Evolutionary conservation across 768 basidiomycete genomes (phyloP), one percentile per base, ranked within the genome.

Genomic region (Pulveroboletus sp.): DNA sequence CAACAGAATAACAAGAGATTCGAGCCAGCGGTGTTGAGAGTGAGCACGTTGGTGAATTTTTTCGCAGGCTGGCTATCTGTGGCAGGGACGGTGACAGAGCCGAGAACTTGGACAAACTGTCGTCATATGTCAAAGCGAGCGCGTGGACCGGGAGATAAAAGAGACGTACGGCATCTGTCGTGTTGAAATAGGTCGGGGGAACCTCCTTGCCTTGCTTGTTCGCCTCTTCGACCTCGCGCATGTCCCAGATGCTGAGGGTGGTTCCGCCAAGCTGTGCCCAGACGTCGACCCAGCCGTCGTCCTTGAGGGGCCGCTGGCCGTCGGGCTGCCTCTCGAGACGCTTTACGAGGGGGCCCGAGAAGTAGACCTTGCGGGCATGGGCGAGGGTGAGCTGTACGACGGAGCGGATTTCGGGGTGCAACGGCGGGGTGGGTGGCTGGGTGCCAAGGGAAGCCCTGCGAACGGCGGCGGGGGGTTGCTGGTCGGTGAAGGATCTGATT

Each of bases 221-320:
- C 2, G 92, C 92, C 63, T 86, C 87, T 55, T 92, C 84, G 48
- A 94, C 83, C 58, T 86, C 81, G 60, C 79, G 82, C 86, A 93
- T 93, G 64, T 92, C 89, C 92, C 92, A 94, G 36, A 93, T 76
- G 58, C 89, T 91, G 58, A 94, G 76, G 19, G 88, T 93, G 6
- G 89, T 92, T 5, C 92, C 93, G 43, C 88, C 85, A 29, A 94
- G 74, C 69, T 94, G 92, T 1, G 85, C 92, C 89, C 89, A 94
- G 14, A 93, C 85, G 16, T 92, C 82, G 11, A 76, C 75, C 88
- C 91, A 92, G 1, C 82, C 81, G 4, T 88, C 87, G 60, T 89
- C 86, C 60, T 85, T 86, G 51, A 70, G 60, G 4, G 85, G 80
- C 51, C 74, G 76, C 57, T 83, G 77, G 19, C 90, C 88, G 63